Base-by-base conservation (phyloP, 306 rosid species). In the Betula pendula region DNA sequence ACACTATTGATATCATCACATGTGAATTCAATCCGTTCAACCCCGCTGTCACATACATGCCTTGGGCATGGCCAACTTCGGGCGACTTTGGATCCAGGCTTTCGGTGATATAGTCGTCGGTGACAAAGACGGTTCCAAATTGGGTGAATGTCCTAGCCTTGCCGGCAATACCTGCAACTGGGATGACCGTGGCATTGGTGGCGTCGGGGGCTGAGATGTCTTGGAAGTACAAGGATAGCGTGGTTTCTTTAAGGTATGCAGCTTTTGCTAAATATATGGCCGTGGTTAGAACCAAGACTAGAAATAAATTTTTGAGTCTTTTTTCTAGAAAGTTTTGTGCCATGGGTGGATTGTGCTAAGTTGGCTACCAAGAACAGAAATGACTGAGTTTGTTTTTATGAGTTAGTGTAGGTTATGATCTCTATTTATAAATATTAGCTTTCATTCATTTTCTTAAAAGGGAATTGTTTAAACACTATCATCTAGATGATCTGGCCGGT, bases 71-170 rank as follows among this genome's bases (percentile, higher is more conserved):
- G 5, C 80, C 86, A 15, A 79, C 59, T 17, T 6, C 1, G 6
- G 73, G 70, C 1, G 83, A 50, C 5, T 70, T 55, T 0, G 38
- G 42, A 45, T 79, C 68, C 0, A 55, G n/a, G 35, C 7, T 51
- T 48, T 59, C 83, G 24, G 86, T 83, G 45, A 74, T 66, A 2
- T 9, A 68, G 76, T 81, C 62, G 50, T 71, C 81, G 2, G 75
- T 42, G 45, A 55, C 70, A 43, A n/a, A 81, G 29, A 72, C 52
- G 0, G 81, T 81, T 11, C 71, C 78, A 24, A 81, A 81, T 16
- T 55, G 63, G 29, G 71, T 65, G 71, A 76, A 55, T 1, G 29
- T 51, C 85, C 81, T 72, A 1, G 11, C 56, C 85, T 71, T 52
- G 9, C 77, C 78, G 2, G 78, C 74, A 42, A 72, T 31, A 20